Evolutionary conservation across 257 asterid genomes (phyloP).

Genomic region (Lycium barbarum): DNA sequence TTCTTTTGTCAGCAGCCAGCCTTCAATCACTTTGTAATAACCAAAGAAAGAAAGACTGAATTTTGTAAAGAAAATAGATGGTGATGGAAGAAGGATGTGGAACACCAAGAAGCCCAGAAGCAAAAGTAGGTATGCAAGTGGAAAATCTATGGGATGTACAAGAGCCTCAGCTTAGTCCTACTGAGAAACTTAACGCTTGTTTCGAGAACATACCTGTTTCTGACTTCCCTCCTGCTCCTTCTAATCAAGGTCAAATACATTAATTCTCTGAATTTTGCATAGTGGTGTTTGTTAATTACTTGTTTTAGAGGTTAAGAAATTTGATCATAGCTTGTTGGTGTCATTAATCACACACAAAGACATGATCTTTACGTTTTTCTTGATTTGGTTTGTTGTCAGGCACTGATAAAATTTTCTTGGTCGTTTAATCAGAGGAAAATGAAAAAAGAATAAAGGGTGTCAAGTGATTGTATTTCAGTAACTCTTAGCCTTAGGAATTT

Average conservation of each 20-base stretch:
- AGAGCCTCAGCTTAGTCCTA: slow-evolving; percentile 90
- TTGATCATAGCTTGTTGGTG: background rate
- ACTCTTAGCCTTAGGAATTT: background rate
- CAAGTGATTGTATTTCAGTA: background rate
- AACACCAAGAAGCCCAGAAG: slow-evolving; percentile 97
- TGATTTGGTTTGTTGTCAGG: background rate
- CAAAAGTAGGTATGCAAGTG: slow-evolving; percentile 91
- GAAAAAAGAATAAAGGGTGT: slow-evolving; percentile 22
- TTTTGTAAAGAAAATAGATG: slow-evolving; percentile 32
- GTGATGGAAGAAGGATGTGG: slow-evolving; percentile 58
- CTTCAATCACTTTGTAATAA: slow-evolving; percentile 18
- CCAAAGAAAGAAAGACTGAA: slow-evolving; percentile 8
- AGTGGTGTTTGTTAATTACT: background rate
- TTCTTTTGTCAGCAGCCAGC: background rate
- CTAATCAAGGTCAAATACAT: slow-evolving; percentile 57
- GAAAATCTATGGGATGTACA: slow-evolving; percentile 94
- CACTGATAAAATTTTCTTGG: background rate
- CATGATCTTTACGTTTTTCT: background rate
- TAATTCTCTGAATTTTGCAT: background rate
- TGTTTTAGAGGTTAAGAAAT: background rate
- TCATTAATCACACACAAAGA: background rate
- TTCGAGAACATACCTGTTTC: slow-evolving; percentile 97
- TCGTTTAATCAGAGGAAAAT: no score
- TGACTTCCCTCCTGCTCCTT: slow-evolving; percentile 85
- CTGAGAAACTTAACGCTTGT: slow-evolving; percentile 97